A percentile compares a stretch with the other conserved stretches of the same genome.
phyloP scores from a whole-genome alignment of 2,329 filamentous ascomycete genomes.

The Lecanicillium sp. region DNA sequence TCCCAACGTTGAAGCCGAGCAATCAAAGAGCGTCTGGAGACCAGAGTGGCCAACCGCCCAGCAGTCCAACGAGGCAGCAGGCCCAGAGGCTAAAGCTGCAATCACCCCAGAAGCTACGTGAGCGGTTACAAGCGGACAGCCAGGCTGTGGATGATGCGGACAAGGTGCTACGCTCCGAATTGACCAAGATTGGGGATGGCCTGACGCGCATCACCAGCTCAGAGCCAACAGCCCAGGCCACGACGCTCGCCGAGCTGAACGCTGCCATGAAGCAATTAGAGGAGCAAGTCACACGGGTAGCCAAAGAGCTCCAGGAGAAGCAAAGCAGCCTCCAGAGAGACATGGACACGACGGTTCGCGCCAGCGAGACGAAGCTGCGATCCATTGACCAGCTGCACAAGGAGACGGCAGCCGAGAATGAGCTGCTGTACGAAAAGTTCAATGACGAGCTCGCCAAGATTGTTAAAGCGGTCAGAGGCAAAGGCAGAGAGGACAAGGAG shows the following conservation, averaged over 20 bases:
- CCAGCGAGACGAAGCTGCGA: conserved; percentile 70
- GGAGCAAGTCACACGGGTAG: conserved; percentile 21
- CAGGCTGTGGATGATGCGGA: conserved; percentile 64
- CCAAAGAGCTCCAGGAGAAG: conserved; percentile 51
- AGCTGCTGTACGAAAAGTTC: conserved; percentile 84
- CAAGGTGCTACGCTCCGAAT: conserved; percentile 61
- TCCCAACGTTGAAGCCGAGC: conserved; percentile 43
- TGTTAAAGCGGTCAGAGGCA: conserved; percentile 63
- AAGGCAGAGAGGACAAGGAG: conserved; percentile 69
- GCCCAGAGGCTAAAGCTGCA: conserved; percentile 58
- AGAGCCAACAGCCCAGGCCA: conserved; percentile 20
- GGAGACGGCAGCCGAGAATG: conserved; percentile 83
- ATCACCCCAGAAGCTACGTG: conserved; percentile 68
- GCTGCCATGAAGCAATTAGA: conserved; percentile 3
- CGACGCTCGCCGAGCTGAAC: conserved; percentile 25
- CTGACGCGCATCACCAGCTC: conserved; percentile 51
- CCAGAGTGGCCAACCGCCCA: conserved; percentile 16
- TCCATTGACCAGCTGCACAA: conserved; percentile 85
- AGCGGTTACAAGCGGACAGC: conserved; percentile 78
- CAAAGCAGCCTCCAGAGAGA: conserved; percentile 61
- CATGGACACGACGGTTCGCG: conserved; percentile 61
- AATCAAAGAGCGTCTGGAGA: conserved; percentile 17
- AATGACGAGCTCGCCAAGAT: conserved; percentile 86
- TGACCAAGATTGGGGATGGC: conserved; percentile 74
- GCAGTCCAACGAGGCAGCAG: conserved; percentile 12